Conservation (phyloP, 345 rosid genomes). For the Cardiospermum halicacabum region DNA sequence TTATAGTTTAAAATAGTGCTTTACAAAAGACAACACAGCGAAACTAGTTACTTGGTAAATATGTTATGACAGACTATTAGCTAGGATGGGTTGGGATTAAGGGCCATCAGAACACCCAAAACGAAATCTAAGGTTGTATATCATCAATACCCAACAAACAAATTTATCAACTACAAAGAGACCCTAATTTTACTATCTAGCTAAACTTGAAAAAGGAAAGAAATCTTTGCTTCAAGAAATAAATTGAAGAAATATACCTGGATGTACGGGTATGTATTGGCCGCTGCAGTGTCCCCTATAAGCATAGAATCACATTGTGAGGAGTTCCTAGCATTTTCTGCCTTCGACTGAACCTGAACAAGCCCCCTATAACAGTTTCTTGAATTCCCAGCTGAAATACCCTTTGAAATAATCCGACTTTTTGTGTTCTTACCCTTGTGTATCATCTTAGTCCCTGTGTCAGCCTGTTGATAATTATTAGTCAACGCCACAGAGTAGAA, state of each 20-base stretch:
- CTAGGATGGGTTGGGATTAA: neutral
- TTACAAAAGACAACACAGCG: neutral
- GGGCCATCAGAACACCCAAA: too few species aligned
- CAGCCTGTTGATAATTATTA: constrained; percentile 83
- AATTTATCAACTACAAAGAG: constrained; percentile 6
- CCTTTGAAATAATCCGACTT: constrained; percentile 90
- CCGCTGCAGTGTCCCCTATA: constrained; percentile 88
- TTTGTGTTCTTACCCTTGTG: constrained; percentile 88
- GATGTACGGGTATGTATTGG: constrained; percentile 96
- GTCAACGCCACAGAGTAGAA: constrained; percentile 94
- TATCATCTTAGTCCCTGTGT: constrained; percentile 94
- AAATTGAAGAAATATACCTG: constrained; percentile 42
- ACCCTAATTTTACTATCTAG: neutral
- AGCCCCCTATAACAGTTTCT: constrained; percentile 92
- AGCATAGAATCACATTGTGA: constrained; percentile 98
- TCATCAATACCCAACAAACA: neutral
- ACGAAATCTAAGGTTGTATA: neutral
- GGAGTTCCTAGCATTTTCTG: constrained; percentile 81
- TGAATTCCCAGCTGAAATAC: constrained; percentile 73
- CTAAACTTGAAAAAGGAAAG: neutral
- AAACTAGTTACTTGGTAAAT: neutral
- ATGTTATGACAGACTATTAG: neutral
- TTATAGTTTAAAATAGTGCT: neutral
- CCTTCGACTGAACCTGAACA: constrained; percentile 92
- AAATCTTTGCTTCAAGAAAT: neutral